A percentile compares a stretch with the other conserved stretches of the same genome.
These are phyloP conservation scores for Fonsecaea pugnacius DNA, from an alignment of 2,329 filamentous ascomycete genomes.

Conservation along the genomic window DNA sequence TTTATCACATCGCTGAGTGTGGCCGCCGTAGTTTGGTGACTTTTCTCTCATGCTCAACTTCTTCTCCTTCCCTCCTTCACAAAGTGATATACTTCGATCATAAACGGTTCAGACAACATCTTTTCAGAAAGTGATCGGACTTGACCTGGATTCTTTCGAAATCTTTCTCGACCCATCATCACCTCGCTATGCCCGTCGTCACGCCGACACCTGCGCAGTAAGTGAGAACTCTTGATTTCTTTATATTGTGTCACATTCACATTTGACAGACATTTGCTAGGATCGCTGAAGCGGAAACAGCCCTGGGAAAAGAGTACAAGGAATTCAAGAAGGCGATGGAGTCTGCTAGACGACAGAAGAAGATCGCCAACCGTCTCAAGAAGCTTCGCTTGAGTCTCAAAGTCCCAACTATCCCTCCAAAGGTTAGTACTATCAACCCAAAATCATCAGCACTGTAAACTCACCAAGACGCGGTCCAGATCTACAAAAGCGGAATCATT, in stretches of 20 bases:
- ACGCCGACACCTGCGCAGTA: conserved; percentile 8
- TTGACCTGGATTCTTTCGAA: neutral
- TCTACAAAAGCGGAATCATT: conserved; percentile 9
- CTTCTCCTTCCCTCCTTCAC: neutral
- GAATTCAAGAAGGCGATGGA: conserved; percentile 12
- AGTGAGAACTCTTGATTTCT: neutral
- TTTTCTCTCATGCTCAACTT: neutral
- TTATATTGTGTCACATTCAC: neutral
- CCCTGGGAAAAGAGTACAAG: neutral
- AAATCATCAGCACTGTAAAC: neutral
- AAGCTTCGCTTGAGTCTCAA: conserved; percentile 5
- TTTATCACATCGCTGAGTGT: neutral
- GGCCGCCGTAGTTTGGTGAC: neutral
- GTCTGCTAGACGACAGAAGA: conserved; percentile 6
- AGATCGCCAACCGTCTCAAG: conserved; percentile 21
- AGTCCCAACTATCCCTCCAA: conserved; percentile 6
- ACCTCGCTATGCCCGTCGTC: neutral
- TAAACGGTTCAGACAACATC: neutral
- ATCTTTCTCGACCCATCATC: neutral
- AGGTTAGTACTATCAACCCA: conserved; percentile 7
- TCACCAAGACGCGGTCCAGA: conserved; percentile 7
- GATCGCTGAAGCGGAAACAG: conserved; percentile 12
- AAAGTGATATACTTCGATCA: neutral
- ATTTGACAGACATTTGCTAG: conserved; percentile 11
- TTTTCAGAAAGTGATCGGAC: neutral